Evolutionary conservation across 306 rosid genomes (phyloP).

Genomic region (Cucumis cinereus): DNA sequence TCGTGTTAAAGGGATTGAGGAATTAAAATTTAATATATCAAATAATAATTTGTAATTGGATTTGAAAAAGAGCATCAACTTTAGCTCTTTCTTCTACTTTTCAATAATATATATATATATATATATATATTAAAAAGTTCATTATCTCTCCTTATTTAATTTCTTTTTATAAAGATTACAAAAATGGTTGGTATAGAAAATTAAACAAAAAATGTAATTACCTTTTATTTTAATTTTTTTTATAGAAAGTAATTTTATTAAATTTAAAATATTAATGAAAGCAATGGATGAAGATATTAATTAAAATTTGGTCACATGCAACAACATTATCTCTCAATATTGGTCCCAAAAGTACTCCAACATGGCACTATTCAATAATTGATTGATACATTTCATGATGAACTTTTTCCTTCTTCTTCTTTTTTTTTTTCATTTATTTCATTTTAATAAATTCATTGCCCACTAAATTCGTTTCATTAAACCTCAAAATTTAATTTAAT

Average conservation of each 20-base stretch:
- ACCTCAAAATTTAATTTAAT: too few species aligned
- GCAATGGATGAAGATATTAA: neutral
- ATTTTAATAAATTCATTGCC: neutral
- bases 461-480: neutral
- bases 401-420: neutral
- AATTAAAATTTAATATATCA: too few species aligned
- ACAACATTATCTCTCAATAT: neutral
- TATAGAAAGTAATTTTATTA: neutral
- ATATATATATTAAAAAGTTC: too few species aligned
- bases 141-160: too few species aligned
- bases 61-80: neutral
- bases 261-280: neutral
- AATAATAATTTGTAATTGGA: neutral
- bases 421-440: neutral
- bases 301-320: neutral
- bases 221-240: neutral
- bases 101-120: neutral
- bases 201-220: too few species aligned
- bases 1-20: too few species aligned
- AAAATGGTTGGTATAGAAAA: too few species aligned
- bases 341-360: neutral
- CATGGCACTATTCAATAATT: neutral
- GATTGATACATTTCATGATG: neutral
- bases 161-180: too few species aligned
- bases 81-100: neutral